Percentiles rank a stretch among this genome's conserved stretches.
Conservation (phyloP, 176 grass and related monocot species). For the Raddia distichophylla region DNA sequence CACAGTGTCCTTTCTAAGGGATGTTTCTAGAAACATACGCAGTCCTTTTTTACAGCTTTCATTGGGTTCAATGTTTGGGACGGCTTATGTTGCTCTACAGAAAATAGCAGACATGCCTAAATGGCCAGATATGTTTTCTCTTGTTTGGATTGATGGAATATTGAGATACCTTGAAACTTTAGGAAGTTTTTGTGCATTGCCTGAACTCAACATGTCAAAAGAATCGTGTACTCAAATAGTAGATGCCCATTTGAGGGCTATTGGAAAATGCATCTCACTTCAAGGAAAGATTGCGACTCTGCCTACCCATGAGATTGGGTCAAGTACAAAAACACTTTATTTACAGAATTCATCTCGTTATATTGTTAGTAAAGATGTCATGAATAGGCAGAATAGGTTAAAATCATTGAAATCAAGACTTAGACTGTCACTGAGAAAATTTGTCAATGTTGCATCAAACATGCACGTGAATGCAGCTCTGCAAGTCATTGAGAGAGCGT, state of each 20-base stretch:
- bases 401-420: constrained; percentile 76
- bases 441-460: constrained; percentile 63
- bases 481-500: constrained; percentile 82
- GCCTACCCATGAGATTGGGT: constrained; percentile 82
- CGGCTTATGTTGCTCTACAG: constrained; percentile 64
- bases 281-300: constrained; percentile 82
- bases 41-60: constrained; percentile 45
- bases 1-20: constrained; percentile 40
- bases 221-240: constrained; percentile 67
- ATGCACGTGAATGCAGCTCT: constrained; percentile 55
- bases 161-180: constrained; percentile 84
- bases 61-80: constrained; percentile 53
- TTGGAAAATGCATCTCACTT: constrained; percentile 91
- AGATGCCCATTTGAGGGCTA: constrained; percentile 65
- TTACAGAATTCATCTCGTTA: constrained; percentile 44
- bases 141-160: constrained; percentile 83
- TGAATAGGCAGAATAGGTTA: constrained; percentile 51
- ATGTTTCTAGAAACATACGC: constrained; percentile 41
- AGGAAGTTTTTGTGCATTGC: constrained; percentile 57
- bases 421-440: constrained; percentile 72
- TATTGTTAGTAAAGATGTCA: constrained; percentile 36
- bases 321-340: constrained; percentile 71
- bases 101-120: constrained; percentile 70
- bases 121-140: constrained; percentile 58
- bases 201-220: constrained; percentile 62